These are phyloP conservation scores for Gorgonomyces haynaldii DNA, from an alignment of 192 early-diverging fungal genomes.

Conservation along the genomic window DNA sequence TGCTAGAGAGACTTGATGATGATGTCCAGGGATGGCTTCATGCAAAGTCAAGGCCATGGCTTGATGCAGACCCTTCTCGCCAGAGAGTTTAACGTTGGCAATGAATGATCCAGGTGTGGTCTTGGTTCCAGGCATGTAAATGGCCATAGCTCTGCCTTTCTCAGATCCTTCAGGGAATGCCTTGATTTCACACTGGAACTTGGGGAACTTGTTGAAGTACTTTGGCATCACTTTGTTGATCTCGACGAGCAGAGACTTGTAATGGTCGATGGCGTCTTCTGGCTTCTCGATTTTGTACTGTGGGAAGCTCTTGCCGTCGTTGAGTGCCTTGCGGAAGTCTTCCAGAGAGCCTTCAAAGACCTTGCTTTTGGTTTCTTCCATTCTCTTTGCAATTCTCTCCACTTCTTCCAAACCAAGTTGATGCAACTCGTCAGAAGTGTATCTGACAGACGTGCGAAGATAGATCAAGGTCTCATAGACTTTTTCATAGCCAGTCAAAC, in stretches of 20 bases:
- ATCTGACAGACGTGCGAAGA: conserved; percentile 13
- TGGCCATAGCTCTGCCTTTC: background rate
- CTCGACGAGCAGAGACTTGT: conserved; percentile 1
- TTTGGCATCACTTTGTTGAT: conserved; percentile 1
- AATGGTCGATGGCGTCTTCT: conserved; percentile 12
- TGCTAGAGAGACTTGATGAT: conserved; percentile 25
- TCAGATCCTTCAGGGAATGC: background rate
- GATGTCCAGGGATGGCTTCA: conserved; percentile 28
- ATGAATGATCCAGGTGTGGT: background rate
- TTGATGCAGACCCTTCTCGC: conserved; percentile 3
- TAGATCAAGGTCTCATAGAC: conserved; percentile 17
- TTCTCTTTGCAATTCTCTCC: conserved; percentile 14
- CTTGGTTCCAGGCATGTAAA: conserved; percentile 3
- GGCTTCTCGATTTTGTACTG: conserved; percentile 13
- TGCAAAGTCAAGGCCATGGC: conserved; percentile 9
- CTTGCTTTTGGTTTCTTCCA: conserved; percentile 20
- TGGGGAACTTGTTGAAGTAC: conserved; percentile 5
- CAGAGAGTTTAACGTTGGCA: background rate
- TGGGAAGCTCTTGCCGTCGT: conserved; percentile 21
- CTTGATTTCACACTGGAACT: background rate
- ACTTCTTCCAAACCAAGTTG: conserved; percentile 29
- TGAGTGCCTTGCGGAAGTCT: conserved; percentile 20
- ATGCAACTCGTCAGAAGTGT: conserved; percentile 25
- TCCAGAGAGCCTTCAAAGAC: conserved; percentile 19
- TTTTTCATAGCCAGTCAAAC: background rate